These are phyloP conservation scores for Rubia peregrina DNA, from an alignment of 305 asterid genomes.

Conservation along the genomic window DNA sequence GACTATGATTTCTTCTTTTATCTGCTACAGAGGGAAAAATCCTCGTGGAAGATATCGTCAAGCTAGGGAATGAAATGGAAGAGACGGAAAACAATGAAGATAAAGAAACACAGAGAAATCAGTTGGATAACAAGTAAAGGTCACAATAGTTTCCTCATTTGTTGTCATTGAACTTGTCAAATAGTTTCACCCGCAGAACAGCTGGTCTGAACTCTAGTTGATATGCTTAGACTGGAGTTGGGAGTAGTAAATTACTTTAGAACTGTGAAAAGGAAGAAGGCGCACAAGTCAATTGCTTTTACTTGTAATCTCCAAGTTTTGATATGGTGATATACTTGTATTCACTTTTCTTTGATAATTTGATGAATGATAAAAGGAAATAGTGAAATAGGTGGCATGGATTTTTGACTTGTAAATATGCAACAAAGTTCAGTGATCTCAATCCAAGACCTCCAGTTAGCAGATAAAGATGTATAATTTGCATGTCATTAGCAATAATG, in stretches of 20 bases:
- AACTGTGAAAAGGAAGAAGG: not conserved
- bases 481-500: too few species aligned
- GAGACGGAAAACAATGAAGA: slow-evolving; percentile 47
- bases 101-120: slow-evolving; percentile 33
- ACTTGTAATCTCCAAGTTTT: not conserved
- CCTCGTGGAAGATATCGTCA: slow-evolving; percentile 82
- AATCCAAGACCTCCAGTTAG: too few species aligned
- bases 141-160: not conserved
- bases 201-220: not conserved
- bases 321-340: not conserved
- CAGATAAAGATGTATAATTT: too few species aligned
- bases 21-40: slow-evolving; percentile 74
- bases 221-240: not conserved
- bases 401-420: too few species aligned
- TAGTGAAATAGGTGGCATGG: too few species aligned
- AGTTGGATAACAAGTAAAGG: slow-evolving; percentile 7
- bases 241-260: not conserved
- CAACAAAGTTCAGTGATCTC: too few species aligned
- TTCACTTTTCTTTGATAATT: too few species aligned
- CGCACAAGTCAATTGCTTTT: not conserved
- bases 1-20: slow-evolving; percentile 1
- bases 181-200: not conserved
- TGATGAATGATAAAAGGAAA: too few species aligned
- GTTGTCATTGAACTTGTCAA: not conserved
- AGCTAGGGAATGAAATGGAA: slow-evolving; percentile 55